Percentiles rank a stretch among this genome's conserved stretches.
Evolutionary conservation across 148 eudicot species (phyloP).

Genomic region (Simmondsia chinensis): DNA sequence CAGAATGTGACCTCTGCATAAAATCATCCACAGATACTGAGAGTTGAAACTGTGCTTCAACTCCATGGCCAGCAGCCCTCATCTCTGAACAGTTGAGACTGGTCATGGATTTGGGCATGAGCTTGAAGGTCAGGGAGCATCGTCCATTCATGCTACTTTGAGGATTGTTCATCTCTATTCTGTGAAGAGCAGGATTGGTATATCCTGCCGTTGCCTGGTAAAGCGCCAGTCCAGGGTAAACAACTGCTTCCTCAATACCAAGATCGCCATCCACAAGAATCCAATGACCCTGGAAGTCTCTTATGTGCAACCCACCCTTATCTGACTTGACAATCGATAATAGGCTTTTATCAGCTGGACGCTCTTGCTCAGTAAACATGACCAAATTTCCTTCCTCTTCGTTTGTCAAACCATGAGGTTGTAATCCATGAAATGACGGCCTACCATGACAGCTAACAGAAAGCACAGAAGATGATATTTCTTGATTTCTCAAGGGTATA

Average conservation of each 20-base stretch:
- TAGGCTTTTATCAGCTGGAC: slow-evolving; percentile 70
- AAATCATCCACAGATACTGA: slow-evolving; percentile 95
- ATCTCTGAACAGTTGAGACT: slow-evolving; percentile 84
- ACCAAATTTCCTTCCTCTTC: slow-evolving; percentile 74
- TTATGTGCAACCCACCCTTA: slow-evolving; percentile 68
- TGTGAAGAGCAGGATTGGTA: slow-evolving; percentile 66
- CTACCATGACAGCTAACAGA: slow-evolving; percentile 81
- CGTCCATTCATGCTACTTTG: slow-evolving; percentile 69
- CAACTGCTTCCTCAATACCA: slow-evolving; percentile 81
- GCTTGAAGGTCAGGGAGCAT: slow-evolving; percentile 78
- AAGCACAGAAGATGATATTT: slow-evolving; percentile 82
- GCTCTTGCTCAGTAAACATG: slow-evolving; percentile 74
- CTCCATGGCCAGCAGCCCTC: slow-evolving; percentile 98
- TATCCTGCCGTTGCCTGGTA: slow-evolving; percentile 94
- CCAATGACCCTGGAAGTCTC: slow-evolving; percentile 87
- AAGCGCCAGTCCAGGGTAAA: slow-evolving; percentile 88
- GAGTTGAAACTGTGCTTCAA: slow-evolving; percentile 95
- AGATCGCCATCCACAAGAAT: slow-evolving; percentile 82
- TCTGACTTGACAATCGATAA: slow-evolving; percentile 82
- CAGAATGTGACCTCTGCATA: slow-evolving; percentile 84
- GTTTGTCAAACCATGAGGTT: slow-evolving; percentile 61
- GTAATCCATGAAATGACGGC: slow-evolving; percentile 88
- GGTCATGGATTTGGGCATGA: slow-evolving; percentile 94
- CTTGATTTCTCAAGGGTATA: slow-evolving; percentile 78
- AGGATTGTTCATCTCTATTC: slow-evolving; percentile 49